These are phyloP conservation scores for Gastrolobium villosum DNA, from an alignment of 306 rosid species.

Conservation along the genomic window DNA sequence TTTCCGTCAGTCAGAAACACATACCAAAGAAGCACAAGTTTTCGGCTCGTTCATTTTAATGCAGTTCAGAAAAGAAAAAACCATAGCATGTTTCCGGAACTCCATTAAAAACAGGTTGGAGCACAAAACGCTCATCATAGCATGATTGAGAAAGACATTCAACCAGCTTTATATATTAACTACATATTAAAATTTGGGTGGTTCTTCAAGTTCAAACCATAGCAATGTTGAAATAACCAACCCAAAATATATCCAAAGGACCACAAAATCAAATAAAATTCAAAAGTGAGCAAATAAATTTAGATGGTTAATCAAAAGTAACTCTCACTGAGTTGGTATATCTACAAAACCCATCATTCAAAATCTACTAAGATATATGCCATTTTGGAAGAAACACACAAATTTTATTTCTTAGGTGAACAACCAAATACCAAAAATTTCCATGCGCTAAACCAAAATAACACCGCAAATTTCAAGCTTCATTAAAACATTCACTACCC, in stretches of 20 bases:
- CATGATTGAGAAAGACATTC: slow-evolving; percentile 26
- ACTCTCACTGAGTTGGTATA: slow-evolving; percentile 12
- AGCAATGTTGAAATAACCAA: slow-evolving; percentile 25
- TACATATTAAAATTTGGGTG: not conserved
- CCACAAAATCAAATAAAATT: slow-evolving; percentile 27
- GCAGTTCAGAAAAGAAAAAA: slow-evolving; percentile 13
- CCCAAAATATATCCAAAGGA: slow-evolving; percentile 17
- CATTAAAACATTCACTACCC: slow-evolving; percentile 2
- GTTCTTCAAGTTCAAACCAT: not conserved
- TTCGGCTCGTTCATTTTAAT: slow-evolving; percentile 21
- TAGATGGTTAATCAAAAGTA: slow-evolving; percentile 22
- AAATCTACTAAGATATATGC: slow-evolving; percentile 5
- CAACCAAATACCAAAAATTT: not conserved
- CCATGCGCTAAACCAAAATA: slow-evolving; percentile 10
- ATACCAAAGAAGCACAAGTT: not conserved
- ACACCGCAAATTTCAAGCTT: slow-evolving; percentile 11
- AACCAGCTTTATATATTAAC: slow-evolving; percentile 12
- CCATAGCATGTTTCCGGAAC: not conserved
- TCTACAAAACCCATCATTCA: not conserved
- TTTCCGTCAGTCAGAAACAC: slow-evolving; percentile 23
- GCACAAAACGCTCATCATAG: slow-evolving; percentile 12
- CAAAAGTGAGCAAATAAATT: slow-evolving; percentile 19
- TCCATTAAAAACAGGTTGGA: slow-evolving; percentile 10
- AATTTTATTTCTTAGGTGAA: slow-evolving; percentile 23
- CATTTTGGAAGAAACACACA: slow-evolving; percentile 4